Conservation (phyloP, 129 eudicot species). For the Scalesia atractyloides region DNA sequence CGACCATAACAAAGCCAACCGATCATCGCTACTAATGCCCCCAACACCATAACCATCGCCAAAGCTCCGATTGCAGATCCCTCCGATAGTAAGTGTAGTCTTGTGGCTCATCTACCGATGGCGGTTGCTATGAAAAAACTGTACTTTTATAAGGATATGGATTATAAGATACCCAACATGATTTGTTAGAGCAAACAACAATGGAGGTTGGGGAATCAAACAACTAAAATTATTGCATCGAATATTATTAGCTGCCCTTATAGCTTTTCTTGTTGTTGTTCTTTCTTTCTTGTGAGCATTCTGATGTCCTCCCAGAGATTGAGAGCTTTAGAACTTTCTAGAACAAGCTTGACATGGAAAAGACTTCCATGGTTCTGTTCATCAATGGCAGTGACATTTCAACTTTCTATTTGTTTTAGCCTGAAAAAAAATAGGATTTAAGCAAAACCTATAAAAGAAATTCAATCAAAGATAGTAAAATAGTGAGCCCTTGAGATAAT, state of each 20-base stretch:
- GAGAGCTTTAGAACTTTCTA: constrained; percentile 84
- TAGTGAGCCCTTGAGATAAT: constrained; percentile 22
- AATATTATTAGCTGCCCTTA: constrained; percentile 38
- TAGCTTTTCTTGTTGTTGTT: constrained; percentile 61
- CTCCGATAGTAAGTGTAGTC: no score
- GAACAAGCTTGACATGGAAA: constrained; percentile 78
- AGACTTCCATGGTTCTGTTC: constrained; percentile 40
- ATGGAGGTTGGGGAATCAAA: constrained; percentile 51
- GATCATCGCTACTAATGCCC: no score
- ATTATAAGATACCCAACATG: constrained; percentile 40
- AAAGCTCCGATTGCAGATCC: no score
- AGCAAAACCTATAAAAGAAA: constrained; percentile 22
- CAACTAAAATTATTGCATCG: constrained; percentile 36
- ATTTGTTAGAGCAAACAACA: constrained; percentile 51
- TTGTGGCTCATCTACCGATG: no score
- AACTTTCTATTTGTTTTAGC: constrained; percentile 49
- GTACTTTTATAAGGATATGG: constrained; percentile 65
- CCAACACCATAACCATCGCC: no score
- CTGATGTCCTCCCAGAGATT: constrained; percentile 89
- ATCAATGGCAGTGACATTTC: constrained; percentile 30
- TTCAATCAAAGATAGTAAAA: constrained; percentile 6
- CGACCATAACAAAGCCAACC: no score
- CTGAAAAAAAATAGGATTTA: constrained; percentile 29
- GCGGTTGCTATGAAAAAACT: no score
- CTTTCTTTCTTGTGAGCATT: constrained; percentile 93